Percentiles rank a stretch among this genome's conserved stretches.
Evolutionary conservation across 2,329 filamentous ascomycete species (phyloP).

Genomic region (Biscogniauxia sp.): DNA sequence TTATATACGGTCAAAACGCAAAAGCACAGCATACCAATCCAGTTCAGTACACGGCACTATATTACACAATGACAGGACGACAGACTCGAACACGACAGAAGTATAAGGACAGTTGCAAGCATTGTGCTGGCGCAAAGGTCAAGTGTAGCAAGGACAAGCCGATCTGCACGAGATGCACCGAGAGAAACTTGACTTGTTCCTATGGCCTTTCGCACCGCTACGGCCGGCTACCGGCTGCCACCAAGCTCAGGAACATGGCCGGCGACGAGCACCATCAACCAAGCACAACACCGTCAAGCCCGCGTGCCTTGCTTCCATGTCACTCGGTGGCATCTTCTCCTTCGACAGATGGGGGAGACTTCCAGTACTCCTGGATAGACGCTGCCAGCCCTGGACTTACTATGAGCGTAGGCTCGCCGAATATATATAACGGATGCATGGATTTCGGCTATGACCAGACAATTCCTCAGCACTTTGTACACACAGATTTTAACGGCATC

Average conservation of each 20-base stretch:
- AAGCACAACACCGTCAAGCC: slow-evolving; percentile 10
- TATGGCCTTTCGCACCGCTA: slow-evolving; percentile 25
- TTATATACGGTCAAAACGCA: background rate
- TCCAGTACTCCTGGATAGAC: slow-evolving; percentile 17
- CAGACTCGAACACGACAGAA: slow-evolving; percentile 23
- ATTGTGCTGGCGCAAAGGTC: slow-evolving; percentile 25
- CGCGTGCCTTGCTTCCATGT: slow-evolving; percentile 18
- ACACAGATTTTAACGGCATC: slow-evolving; percentile 8
- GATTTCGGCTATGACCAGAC: slow-evolving; percentile 15
- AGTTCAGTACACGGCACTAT: too few species aligned
- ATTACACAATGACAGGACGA: slow-evolving; percentile 17
- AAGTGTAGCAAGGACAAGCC: slow-evolving; percentile 26
- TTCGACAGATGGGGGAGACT: slow-evolving; percentile 10
- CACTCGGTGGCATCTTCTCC: slow-evolving; percentile 19
- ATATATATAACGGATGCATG: slow-evolving; percentile 12
- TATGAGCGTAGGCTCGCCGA: slow-evolving; percentile 8
- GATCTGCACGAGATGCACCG: slow-evolving; percentile 20
- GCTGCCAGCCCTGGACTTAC: slow-evolving; percentile 11
- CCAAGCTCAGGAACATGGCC: slow-evolving; percentile 14
- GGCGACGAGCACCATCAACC: slow-evolving; percentile 10
- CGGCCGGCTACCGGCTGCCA: slow-evolving; percentile 22
- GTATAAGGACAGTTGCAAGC: slow-evolving; percentile 25
- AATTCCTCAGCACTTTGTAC: slow-evolving; percentile 10
- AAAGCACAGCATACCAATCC: background rate
- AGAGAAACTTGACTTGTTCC: slow-evolving; percentile 19